A percentile compares a stretch with the other conserved stretches of the same genome.
phyloP scores from a whole-genome alignment of 1,284 basidiomycete species.

The Chondrostereum purpureum region DNA sequence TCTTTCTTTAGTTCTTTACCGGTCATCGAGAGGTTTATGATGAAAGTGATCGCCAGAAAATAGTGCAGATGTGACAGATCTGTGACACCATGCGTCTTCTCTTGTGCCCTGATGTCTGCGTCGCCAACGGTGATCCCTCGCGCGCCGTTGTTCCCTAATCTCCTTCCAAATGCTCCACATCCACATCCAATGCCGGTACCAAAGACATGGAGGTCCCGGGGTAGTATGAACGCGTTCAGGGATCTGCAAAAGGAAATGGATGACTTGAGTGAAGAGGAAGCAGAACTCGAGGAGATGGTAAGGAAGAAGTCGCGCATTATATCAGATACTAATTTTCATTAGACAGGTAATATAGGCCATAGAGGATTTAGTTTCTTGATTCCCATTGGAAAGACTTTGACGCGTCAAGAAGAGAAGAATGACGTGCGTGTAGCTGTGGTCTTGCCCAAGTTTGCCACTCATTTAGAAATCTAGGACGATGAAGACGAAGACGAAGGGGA shows the following conservation, averaged over 20 bases:
- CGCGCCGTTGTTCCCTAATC: constrained; percentile 50
- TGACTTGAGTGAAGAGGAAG: constrained; percentile 80
- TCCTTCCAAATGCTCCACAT: constrained; percentile 61
- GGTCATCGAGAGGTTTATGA: neutral
- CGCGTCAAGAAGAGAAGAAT: constrained; percentile 76
- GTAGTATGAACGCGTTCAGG: constrained; percentile 51
- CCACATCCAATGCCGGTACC: constrained; percentile 60
- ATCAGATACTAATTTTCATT: neutral
- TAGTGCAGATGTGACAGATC: neutral
- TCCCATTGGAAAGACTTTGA: constrained; percentile 65
- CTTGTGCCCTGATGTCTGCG: constrained; percentile 27
- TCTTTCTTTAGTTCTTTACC: neutral
- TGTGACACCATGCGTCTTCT: neutral
- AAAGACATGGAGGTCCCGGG: constrained; percentile 38
- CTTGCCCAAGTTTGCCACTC: constrained; percentile 2
- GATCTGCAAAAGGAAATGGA: constrained; percentile 77
- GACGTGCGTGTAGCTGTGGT: constrained; percentile 44
- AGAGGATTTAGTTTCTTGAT: constrained; percentile 64
- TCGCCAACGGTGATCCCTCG: constrained; percentile 66
- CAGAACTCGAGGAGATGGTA: constrained; percentile 68
- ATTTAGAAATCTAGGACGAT: constrained; percentile 30
- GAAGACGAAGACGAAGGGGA: constrained; percentile 39
- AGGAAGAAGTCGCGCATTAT: constrained; percentile 16
- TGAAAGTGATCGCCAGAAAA: neutral
- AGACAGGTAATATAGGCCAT: constrained; percentile 56